phyloP scores from a whole-genome alignment of 768 basidiomycete species.

The Suillus plorans region DNA sequence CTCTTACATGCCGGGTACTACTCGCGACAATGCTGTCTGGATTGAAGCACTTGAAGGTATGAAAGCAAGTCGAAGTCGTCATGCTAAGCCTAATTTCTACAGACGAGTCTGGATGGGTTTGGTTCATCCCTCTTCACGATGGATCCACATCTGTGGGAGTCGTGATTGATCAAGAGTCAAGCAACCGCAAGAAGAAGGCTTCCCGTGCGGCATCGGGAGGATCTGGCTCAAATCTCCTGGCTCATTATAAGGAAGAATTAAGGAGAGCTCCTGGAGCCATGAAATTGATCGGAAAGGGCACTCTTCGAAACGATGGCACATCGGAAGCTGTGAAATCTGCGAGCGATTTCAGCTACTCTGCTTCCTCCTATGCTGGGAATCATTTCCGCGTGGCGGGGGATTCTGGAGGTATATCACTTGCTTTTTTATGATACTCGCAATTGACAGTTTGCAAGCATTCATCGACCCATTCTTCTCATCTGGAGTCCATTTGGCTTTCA shows the following conservation, averaged over 20 bases:
- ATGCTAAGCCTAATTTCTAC: not conserved
- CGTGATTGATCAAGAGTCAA: conserved; percentile 43
- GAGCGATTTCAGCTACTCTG: conserved; percentile 59
- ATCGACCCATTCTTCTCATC: conserved; percentile 69
- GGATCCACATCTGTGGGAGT: conserved; percentile 52
- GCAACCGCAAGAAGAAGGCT: conserved; percentile 25
- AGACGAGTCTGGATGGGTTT: conserved; percentile 59
- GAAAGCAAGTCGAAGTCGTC: not conserved
- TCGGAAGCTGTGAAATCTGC: conserved; percentile 12
- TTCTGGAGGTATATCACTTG: conserved; percentile 43
- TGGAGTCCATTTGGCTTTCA: conserved; percentile 61
- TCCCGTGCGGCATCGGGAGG: not conserved
- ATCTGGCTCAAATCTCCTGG: conserved; percentile 1
- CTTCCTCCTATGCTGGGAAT: conserved; percentile 48
- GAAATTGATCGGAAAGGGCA: conserved; percentile 6
- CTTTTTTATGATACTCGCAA: not conserved
- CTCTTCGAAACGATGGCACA: conserved; percentile 10
- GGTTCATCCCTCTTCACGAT: conserved; percentile 55
- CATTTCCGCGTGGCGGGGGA: conserved; percentile 59
- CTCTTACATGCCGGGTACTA: conserved; percentile 30
- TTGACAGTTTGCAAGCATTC: conserved; percentile 39
- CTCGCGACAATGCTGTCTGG: conserved; percentile 34
- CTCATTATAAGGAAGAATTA: conserved; percentile 9
- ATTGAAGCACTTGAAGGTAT: conserved; percentile 35
- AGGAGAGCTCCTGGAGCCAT: conserved; percentile 5